Evolutionary conservation across 169 alveolate species (phyloP).

Genomic region (Plasmodium fragile): DNA sequence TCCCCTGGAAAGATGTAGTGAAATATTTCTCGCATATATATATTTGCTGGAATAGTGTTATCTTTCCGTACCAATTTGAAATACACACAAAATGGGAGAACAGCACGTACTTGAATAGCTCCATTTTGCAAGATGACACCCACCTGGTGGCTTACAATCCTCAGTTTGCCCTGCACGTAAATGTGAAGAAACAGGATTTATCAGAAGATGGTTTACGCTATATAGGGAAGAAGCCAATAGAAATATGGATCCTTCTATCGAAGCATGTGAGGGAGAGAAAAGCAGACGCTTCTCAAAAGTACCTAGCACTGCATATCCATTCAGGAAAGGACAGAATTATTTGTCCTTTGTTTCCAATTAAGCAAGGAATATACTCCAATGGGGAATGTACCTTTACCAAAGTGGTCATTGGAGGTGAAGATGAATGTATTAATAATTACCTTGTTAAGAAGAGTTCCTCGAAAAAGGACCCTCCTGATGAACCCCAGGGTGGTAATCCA

Average conservation of each 20-base stretch:
- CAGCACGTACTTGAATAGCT: constrained; percentile 73
- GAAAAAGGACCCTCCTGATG: constrained; percentile 1
- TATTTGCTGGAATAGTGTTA: constrained; percentile 89
- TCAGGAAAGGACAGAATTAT: constrained; percentile 79
- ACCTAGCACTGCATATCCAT: constrained; percentile 85
- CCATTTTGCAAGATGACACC: constrained; percentile 87
- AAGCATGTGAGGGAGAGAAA: constrained; percentile 81
- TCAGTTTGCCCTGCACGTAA: constrained; percentile 79
- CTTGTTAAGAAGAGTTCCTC: not conserved
- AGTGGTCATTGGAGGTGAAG: constrained; percentile 75
- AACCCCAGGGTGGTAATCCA: not conserved
- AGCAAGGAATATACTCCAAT: constrained; percentile 88
- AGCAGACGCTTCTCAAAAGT: constrained; percentile 78
- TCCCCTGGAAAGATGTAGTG: constrained; percentile 91
- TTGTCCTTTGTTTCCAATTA: constrained; percentile 85
- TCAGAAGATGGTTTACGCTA: constrained; percentile 66
- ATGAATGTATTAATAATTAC: not conserved
- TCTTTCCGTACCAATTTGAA: constrained; percentile 81
- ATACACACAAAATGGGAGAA: constrained; percentile 87
- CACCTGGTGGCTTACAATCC: constrained; percentile 90
- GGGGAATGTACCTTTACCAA: constrained; percentile 88
- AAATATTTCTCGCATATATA: constrained; percentile 92
- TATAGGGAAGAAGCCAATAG: constrained; percentile 77
- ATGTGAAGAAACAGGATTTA: constrained; percentile 56
- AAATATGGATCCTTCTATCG: constrained; percentile 83